A percentile compares a stretch with the other conserved stretches of the same genome.
Evolutionary conservation across 2,329 filamentous ascomycete species (phyloP).

Genomic region (Sporothrix phasma): DNA sequence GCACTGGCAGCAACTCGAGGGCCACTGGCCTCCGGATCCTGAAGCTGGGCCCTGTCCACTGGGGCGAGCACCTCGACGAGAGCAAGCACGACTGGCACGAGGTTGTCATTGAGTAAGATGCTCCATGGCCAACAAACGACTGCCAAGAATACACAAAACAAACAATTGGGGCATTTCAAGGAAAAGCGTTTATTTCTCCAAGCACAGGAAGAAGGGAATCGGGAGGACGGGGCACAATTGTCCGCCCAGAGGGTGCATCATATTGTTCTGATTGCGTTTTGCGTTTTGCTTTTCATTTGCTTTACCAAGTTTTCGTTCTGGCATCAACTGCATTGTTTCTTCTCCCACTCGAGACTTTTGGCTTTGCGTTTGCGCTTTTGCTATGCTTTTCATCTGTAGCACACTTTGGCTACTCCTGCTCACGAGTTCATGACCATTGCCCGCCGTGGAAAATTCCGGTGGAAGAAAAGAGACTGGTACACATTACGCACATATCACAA

Average conservation of each 20-base stretch:
- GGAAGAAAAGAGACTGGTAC: background rate
- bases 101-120: constrained; percentile 30
- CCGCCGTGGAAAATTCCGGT: background rate
- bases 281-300: background rate
- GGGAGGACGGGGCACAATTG: constrained; percentile 3
- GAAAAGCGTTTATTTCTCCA: background rate
- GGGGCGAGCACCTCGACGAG: constrained; percentile 48
- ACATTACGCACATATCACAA: background rate
- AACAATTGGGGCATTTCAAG: background rate
- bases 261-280: background rate
- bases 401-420: background rate
- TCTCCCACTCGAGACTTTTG: background rate
- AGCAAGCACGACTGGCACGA: constrained; percentile 48
- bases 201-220: background rate
- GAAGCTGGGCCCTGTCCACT: constrained; percentile 56
- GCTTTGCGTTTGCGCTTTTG: background rate
- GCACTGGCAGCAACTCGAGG: constrained; percentile 29
- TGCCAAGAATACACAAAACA: background rate
- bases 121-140: no score
- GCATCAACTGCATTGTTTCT: background rate
- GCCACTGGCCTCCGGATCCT: constrained; percentile 39
- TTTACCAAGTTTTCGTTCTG: background rate
- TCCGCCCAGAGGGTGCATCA: background rate
- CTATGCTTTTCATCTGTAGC: background rate
- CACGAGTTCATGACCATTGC: constrained; percentile 9